These are phyloP conservation scores for Hura crepitans DNA, from an alignment of 441 rosid species.

Conservation along the genomic window DNA sequence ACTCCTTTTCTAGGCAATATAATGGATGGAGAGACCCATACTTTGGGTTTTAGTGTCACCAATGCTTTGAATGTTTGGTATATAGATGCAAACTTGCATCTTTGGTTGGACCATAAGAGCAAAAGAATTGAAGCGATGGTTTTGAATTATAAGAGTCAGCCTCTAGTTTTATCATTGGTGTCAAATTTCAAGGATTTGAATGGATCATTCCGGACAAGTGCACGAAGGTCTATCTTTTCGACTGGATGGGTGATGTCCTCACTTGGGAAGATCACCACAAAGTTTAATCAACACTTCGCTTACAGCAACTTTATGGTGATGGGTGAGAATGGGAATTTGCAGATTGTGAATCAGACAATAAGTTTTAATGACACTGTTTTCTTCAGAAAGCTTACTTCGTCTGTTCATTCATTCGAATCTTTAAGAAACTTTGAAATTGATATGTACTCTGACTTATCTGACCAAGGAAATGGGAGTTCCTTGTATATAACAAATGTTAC, in stretches of 20 bases:
- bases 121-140: constrained; percentile 49
- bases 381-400: constrained; percentile 28
- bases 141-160: constrained; percentile 34
- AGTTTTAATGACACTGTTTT: constrained; percentile 38
- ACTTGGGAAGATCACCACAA: constrained; percentile 52
- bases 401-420: constrained; percentile 26
- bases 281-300: constrained; percentile 41
- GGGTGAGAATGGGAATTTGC: constrained; percentile 45
- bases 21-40: constrained; percentile 59
- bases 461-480: constrained; percentile 36
- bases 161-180: constrained; percentile 31
- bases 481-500: constrained; percentile 36
- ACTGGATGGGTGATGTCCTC: constrained; percentile 64
- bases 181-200: constrained; percentile 49
- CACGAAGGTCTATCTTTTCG: constrained; percentile 47
- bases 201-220: constrained; percentile 50
- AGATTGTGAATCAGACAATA: constrained; percentile 59
- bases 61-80: constrained; percentile 81
- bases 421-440: constrained; percentile 40
- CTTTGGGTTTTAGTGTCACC: constrained; percentile 56
- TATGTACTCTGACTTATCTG: constrained; percentile 28
- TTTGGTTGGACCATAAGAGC: constrained; percentile 68
- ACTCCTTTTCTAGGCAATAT: constrained; percentile 67
- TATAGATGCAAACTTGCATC: constrained; percentile 82
- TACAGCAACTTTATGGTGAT: constrained; percentile 52